phyloP scores from a whole-genome alignment of 75 land plant species.

The Sequoiadendron giganteum region DNA sequence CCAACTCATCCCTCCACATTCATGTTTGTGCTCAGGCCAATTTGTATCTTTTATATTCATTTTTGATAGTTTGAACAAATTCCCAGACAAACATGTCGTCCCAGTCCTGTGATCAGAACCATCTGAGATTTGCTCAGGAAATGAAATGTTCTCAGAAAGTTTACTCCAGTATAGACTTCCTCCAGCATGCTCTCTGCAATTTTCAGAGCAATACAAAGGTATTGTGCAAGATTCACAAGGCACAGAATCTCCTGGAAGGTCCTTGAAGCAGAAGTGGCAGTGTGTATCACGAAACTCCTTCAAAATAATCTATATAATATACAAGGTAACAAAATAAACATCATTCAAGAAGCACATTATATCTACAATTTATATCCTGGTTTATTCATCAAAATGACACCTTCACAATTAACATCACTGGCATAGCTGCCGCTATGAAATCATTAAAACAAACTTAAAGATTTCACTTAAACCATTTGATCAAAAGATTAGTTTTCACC shows the following conservation, averaged over 20 bases:
- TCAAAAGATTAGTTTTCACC: neutral
- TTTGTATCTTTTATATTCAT: neutral
- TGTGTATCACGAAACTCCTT: conserved; percentile 70
- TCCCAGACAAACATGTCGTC: conserved; percentile 17
- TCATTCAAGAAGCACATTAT: neutral
- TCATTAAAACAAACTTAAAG: neutral
- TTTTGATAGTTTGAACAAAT: neutral
- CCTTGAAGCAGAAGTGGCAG: conserved; percentile 77
- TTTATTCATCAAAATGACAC: neutral
- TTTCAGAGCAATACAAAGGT: conserved; percentile 63
- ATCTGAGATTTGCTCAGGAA: conserved; percentile 3
- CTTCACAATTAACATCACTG: neutral
- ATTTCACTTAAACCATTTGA: neutral
- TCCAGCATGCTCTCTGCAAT: conserved; percentile 49
- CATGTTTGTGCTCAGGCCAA: conserved; percentile 63
- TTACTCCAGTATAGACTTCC: conserved; percentile 20
- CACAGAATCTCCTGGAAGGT: conserved; percentile 64
- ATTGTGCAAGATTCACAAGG: conserved; percentile 66
- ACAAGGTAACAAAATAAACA: neutral
- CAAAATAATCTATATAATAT: conserved; percentile 48
- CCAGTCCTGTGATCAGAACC: neutral
- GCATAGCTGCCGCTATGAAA: neutral
- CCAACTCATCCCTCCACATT: conserved; percentile 85
- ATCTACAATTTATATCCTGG: neutral
- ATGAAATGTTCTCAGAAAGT: neutral